Evolutionary conservation across 139 green algal genomes (phyloP).

Genomic region (Tetraselmis striata): DNA sequence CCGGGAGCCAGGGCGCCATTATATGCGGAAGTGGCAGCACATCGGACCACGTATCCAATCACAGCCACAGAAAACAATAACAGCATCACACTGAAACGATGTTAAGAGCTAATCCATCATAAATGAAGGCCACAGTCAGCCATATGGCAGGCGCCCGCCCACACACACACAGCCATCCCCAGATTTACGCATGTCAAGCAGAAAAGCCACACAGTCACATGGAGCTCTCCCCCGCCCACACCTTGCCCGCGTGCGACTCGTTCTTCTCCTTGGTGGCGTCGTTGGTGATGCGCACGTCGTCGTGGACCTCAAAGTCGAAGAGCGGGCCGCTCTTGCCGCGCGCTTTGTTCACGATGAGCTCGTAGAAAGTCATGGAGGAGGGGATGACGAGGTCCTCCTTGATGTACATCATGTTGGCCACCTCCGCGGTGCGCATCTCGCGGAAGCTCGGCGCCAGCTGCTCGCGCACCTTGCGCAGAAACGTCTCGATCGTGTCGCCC

Average conservation of each 20-base stretch:
- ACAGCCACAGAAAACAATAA: no score
- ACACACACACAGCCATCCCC: no score
- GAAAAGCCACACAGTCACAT: no score
- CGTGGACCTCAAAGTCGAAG: conserved; percentile 90
- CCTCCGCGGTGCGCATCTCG: conserved; percentile 57
- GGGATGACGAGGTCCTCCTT: conserved; percentile 95
- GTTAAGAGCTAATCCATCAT: no score
- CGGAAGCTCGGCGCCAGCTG: conserved; percentile 82
- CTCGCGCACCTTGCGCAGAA: conserved; percentile 79
- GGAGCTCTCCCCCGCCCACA: no score
- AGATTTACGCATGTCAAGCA: no score
- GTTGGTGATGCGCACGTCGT: conserved; percentile 75
- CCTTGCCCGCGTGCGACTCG: conserved; percentile 72
- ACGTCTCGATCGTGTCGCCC: conserved; percentile 74
- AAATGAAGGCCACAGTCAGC: no score
- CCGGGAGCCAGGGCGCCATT: no score
- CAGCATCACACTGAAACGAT: no score
- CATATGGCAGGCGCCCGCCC: no score
- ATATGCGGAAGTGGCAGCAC: no score
- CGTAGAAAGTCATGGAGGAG: conserved; percentile 88
- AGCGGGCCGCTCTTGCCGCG: conserved; percentile 87
- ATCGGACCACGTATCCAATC: no score
- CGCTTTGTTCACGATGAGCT: conserved; percentile 90
- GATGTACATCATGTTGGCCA: conserved; percentile 91
- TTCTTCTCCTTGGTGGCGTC: conserved; percentile 80